Base-by-base conservation (phyloP, 2,329 filamentous ascomycete species). In the Alternaria sp. region DNA sequence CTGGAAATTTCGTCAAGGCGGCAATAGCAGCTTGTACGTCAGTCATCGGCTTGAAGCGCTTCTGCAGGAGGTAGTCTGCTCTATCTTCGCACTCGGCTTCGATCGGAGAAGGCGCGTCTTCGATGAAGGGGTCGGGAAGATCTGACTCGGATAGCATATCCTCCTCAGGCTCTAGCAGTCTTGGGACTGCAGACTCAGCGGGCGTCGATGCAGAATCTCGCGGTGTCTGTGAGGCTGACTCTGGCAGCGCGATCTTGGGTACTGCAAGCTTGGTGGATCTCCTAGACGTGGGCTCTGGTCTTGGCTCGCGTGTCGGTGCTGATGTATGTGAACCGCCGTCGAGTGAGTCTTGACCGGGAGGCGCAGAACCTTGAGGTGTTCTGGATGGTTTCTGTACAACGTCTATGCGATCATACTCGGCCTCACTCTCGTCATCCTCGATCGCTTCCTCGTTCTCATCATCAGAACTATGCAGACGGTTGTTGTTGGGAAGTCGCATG, bases 1-100 rank as follows among this genome's bases (percentile, higher is more conserved):
- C 77, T 19, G 80, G 74, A 64, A 76, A 77, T 67, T 82, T 84
- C 15, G 79, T 83, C 25, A 86, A 71, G 2, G 80, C 74, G 8
- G 75, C 74, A 49, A 84, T 77, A 55, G 84, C 80, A 19, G 75
- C 71, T 45, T 83, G 80, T 2, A 80, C 74, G 49, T 83, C 79
- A 11, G 80, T 77, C 73, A 85, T 79, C 3, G 82, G 79, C 40
- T 76, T 70, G 65, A 80, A 85, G 6, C 75, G 69, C 8, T 69
- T 76, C 59, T 81, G 79, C 30, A 83, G 70, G 7, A 83, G 73
- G 40, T 78, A 79, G 52, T 81, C 81, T 6, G 83, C 82, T 32
- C 68, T 62, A 50, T 81, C 80, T 19, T 81, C 79, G 50, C 75
- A 80, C 30, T 80, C 77, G 2, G 72, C 69, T 60, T 77, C 69